Conservation (phyloP, 441 rosid species). For the Macaranga tanarius region DNA sequence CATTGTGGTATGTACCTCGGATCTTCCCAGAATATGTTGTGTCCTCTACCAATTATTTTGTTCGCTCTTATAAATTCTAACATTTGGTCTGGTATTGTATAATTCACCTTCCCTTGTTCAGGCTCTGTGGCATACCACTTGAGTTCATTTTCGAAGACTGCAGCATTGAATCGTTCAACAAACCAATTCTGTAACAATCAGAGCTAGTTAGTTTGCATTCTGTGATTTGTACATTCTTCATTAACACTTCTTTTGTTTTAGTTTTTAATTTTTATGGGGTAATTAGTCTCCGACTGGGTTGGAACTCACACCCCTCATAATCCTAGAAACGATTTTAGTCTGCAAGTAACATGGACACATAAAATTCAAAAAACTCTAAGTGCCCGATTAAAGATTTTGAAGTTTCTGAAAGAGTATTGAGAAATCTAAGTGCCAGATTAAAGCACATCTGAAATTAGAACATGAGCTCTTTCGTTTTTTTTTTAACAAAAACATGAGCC, state of each 20-base stretch:
- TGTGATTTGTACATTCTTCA: neutral
- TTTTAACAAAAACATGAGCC: no score
- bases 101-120: conserved; percentile 55
- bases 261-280: no score
- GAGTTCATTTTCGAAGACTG: conserved; percentile 83
- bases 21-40: conserved; percentile 90
- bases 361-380: no score
- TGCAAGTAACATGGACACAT: no score
- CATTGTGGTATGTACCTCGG: conserved; percentile 63
- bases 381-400: no score
- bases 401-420: no score
- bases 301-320: no score
- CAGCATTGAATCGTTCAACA: conserved; percentile 70
- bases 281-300: no score
- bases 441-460: no score
- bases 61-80: conserved; percentile 53
- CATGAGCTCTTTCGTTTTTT: no score
- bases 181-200: conserved; percentile 60
- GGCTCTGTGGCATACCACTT: conserved; percentile 90
- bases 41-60: conserved; percentile 64
- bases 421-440: no score
- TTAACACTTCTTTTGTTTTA: neutral
- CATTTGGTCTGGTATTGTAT: conserved; percentile 64
- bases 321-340: no score
- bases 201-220: neutral